phyloP scores from a whole-genome alignment of 352 stramenopile genomes.

The Globisporangium nagaii region DNA sequence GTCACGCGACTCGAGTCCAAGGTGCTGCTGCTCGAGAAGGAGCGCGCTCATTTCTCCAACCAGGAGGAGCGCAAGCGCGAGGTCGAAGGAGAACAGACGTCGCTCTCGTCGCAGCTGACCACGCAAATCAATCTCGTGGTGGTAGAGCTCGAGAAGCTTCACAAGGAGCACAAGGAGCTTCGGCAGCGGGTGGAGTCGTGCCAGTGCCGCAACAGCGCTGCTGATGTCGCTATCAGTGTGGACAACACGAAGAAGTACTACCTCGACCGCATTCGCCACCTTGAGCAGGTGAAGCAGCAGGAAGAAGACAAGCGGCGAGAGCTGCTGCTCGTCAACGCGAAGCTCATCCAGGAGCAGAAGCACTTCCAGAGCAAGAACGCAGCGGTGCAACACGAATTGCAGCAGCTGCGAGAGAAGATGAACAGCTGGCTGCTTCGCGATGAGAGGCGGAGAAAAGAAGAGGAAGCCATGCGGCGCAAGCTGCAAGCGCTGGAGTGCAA shows the following conservation, averaged over 20 bases:
- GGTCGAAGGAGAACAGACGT: constrained; percentile 18
- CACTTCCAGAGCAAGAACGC: constrained; percentile 39
- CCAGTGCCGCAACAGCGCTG: constrained; percentile 5
- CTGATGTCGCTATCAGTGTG: background rate
- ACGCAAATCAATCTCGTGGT: constrained; percentile 34
- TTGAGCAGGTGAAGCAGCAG: constrained; percentile 35
- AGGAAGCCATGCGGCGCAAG: constrained; percentile 12
- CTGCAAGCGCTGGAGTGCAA: constrained; percentile 16
- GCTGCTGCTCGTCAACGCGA: constrained; percentile 57
- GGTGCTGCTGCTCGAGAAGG: constrained; percentile 39
- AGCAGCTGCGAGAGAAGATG: constrained; percentile 42
- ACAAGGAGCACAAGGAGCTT: constrained; percentile 37
- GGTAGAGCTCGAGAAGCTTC: constrained; percentile 38
- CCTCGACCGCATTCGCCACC: constrained; percentile 37
- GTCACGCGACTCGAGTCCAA: constrained; percentile 38
- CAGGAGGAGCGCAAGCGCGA: constrained; percentile 32
- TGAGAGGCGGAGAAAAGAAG: constrained; percentile 38
- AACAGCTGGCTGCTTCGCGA: constrained; percentile 46
- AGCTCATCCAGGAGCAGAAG: constrained; percentile 60
- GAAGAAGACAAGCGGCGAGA: constrained; percentile 56
- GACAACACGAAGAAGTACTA: constrained; percentile 28
- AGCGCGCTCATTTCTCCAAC: constrained; percentile 28
- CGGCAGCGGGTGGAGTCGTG: constrained; percentile 16
- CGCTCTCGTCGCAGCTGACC: constrained; percentile 31
- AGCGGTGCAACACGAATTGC: constrained; percentile 19